Conservation (phyloP, 2,329 filamentous ascomycete genomes). For the Aspergillus tamarii region DNA sequence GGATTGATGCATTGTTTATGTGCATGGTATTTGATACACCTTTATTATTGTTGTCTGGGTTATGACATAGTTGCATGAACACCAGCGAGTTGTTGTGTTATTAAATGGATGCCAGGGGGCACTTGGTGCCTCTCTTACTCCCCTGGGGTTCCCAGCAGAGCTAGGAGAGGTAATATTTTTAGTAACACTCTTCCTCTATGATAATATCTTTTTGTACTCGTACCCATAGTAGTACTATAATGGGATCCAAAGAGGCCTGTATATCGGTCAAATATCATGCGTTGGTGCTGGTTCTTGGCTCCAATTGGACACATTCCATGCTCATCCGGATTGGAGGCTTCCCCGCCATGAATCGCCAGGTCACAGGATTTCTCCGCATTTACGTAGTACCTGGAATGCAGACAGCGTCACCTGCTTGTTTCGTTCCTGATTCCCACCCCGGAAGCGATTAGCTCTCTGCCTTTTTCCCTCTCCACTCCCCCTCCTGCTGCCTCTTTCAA, state of each 20-base stretch:
- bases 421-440: constrained; percentile 19
- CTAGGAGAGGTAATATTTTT: not conserved
- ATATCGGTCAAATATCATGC: not conserved
- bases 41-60: not conserved
- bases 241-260: not conserved
- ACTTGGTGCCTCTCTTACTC: not conserved
- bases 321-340: not conserved
- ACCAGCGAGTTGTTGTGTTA: not conserved
- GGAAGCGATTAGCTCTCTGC: not conserved
- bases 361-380: constrained; percentile 7
- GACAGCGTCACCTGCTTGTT: constrained; percentile 22
- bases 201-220: not conserved
- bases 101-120: not conserved
- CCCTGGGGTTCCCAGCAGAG: not conserved
- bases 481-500: constrained; percentile 3
- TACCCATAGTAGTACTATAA: not conserved
- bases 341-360: not conserved
- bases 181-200: not conserved
- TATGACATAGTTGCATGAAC: not conserved
- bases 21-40: not conserved
- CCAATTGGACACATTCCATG: constrained; percentile 1
- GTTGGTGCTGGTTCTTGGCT: not conserved
- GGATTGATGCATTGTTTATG: not conserved
- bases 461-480: constrained; percentile 11
- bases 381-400: constrained; percentile 7